These are phyloP conservation scores for Mycena filopes DNA, from an alignment of 768 basidiomycete genomes.

Conservation along the genomic window DNA sequence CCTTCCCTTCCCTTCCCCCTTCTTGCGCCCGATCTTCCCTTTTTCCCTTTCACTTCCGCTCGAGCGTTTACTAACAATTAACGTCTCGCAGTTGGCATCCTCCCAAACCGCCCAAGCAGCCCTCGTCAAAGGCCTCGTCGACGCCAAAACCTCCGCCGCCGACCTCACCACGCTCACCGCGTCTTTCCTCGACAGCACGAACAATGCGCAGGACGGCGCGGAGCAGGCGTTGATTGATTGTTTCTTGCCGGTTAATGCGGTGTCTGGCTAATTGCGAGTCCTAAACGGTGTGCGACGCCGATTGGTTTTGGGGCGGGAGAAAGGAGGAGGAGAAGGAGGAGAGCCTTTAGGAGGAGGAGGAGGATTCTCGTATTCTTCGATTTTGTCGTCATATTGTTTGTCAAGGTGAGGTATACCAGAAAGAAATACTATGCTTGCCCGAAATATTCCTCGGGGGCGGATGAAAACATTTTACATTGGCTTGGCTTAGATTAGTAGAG, in stretches of 20 bases:
- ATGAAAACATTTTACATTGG: neutral
- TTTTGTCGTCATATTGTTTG: too few species aligned
- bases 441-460: slow-evolving; percentile 4
- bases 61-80: too few species aligned
- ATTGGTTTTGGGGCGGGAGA: too few species aligned
- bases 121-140: slow-evolving; percentile 10
- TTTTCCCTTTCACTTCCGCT: too few species aligned
- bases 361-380: slow-evolving; percentile 8
- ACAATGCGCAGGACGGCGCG: slow-evolving; percentile 27
- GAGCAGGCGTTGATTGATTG: slow-evolving; percentile 29
- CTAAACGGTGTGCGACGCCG: too few species aligned
- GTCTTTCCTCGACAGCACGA: slow-evolving; percentile 23
- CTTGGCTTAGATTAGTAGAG: too few species aligned
- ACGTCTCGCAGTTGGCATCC: slow-evolving; percentile 14
- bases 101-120: neutral
- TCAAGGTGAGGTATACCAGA: slow-evolving; percentile 25
- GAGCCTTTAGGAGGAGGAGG: too few species aligned
- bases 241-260: slow-evolving; percentile 26
- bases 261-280: slow-evolving; percentile 29
- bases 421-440: slow-evolving; percentile 26
- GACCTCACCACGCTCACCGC: slow-evolving; percentile 2
- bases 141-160: slow-evolving; percentile 16
- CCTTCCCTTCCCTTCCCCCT: too few species aligned
- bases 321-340: too few species aligned
- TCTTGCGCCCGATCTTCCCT: too few species aligned